Evolutionary conservation across 345 rosid genomes (phyloP), one percentile per base, ranked within the genome.

Genomic region (Mercurialis annua): DNA sequence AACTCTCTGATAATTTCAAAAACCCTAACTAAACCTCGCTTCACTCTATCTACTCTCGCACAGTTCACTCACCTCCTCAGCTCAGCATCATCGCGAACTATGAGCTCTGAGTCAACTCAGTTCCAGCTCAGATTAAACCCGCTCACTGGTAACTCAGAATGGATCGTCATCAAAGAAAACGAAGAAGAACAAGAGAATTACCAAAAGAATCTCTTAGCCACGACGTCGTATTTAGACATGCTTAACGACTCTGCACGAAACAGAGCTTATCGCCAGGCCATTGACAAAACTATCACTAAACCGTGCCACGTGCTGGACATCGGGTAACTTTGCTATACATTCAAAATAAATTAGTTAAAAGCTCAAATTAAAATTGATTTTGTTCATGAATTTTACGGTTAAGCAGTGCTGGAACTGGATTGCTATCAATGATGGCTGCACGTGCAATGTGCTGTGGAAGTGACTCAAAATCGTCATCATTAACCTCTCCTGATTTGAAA

Each of bases 331-430:
- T 72, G 66, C 40, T 16, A 18, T 54, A 6, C 30, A 29, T 30
- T 3, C 11, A 1, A 30, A 12, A 54, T 26, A n/a, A n/a, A n/a
- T n/a, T n/a, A n/a, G n/a, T n/a, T n/a, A n/a, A n/a, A n/a, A n/a
- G n/a, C n/a, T n/a, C n/a, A n/a, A n/a, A n/a, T n/a, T n/a, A n/a
- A n/a, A n/a, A n/a, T n/a, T n/a, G n/a, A n/a, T n/a, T n/a, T n/a
- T n/a, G n/a, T 50, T 50, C 27, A 27, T 50, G 2, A 50, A 23
- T 18, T 11, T 63, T 30, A 47, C n/a, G 59, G 70, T 17, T 53
- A n/a, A n/a, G 69, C 83, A 93, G 98, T 64, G 97, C 98, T 47
- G 98, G 98, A 71, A 89, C 98, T 64, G 98, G 97, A 1, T 80
- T 93, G 83, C 73, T 93, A 17, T 93, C 98, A 15, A 90, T 90